These are phyloP conservation scores for Apophysomyces variabilis DNA, from an alignment of 371 early-diverging fungal species.

Conservation along the genomic window DNA sequence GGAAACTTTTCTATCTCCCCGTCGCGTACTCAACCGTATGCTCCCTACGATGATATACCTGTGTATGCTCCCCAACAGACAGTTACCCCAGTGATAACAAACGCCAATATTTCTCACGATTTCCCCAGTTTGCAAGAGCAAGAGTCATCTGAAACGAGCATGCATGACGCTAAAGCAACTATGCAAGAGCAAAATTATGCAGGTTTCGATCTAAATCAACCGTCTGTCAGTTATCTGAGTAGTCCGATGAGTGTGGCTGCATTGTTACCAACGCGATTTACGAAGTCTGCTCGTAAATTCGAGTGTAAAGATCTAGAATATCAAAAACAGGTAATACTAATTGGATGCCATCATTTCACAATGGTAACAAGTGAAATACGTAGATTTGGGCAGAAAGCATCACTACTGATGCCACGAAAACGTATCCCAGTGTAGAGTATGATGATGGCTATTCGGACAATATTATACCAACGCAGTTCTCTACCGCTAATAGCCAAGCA, in stretches of 20 bases:
- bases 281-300: background rate
- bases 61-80: conserved; percentile 1
- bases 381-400: background rate
- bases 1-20: background rate
- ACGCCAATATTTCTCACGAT: background rate
- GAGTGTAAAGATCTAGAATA: background rate
- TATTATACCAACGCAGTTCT: background rate
- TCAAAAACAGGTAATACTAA: conserved; percentile 1
- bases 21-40: background rate
- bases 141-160: background rate
- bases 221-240: background rate
- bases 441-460: background rate
- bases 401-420: background rate
- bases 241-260: background rate
- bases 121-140: background rate
- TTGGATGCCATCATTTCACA: background rate
- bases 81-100: background rate
- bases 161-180: background rate
- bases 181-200: background rate
- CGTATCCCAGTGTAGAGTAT: background rate
- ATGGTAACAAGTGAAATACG: background rate
- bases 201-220: background rate
- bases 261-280: background rate
- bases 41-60: conserved; percentile 1
- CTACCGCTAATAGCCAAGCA: background rate